A percentile compares a stretch with the other conserved stretches of the same genome.
Evolutionary conservation across 495 filamentous ascomycete species (phyloP).

Genomic region (Penicillium atrosanguineum): DNA sequence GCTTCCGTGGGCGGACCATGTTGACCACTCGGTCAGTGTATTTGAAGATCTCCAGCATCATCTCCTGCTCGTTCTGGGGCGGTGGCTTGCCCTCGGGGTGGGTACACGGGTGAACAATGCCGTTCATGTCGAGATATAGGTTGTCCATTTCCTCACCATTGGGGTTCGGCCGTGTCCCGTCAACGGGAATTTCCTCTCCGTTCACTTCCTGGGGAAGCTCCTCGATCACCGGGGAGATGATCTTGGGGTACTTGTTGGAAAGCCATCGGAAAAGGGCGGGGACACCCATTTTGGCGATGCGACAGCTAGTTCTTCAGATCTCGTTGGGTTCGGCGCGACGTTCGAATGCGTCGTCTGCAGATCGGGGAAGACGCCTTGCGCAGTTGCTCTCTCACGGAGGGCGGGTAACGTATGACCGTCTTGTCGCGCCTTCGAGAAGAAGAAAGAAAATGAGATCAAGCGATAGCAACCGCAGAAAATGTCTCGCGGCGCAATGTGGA

Average conservation of each 20-base stretch:
- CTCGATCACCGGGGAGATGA: conserved; percentile 86
- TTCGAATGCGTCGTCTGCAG: conserved; percentile 12
- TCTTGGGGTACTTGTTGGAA: conserved; percentile 93
- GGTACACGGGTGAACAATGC: conserved; percentile 98
- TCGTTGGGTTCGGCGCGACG: conserved; percentile 8
- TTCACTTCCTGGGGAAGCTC: conserved; percentile 74
- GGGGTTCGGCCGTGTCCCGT: conserved; percentile 80
- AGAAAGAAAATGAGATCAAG: neutral
- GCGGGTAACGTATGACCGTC: neutral
- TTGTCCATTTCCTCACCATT: conserved; percentile 99
- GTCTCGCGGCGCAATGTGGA: conserved; percentile 13
- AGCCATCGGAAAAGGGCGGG: conserved; percentile 93
- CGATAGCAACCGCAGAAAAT: conserved; percentile 14
- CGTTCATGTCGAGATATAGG: conserved; percentile 99
- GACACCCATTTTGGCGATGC: conserved; percentile 75
- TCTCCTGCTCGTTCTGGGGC: conserved; percentile 92
- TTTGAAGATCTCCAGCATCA: conserved; percentile 97
- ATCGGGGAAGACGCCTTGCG: conserved; percentile 2
- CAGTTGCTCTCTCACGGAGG: neutral
- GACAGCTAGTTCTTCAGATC: conserved; percentile 12
- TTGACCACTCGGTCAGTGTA: conserved; percentile 98
- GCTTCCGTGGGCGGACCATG: conserved; percentile 92
- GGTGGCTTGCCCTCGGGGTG: conserved; percentile 93
- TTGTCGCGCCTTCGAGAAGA: neutral
- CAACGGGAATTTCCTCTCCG: conserved; percentile 78